Conservation (phyloP, 257 asterid genomes). For the Solanum piurae region DNA sequence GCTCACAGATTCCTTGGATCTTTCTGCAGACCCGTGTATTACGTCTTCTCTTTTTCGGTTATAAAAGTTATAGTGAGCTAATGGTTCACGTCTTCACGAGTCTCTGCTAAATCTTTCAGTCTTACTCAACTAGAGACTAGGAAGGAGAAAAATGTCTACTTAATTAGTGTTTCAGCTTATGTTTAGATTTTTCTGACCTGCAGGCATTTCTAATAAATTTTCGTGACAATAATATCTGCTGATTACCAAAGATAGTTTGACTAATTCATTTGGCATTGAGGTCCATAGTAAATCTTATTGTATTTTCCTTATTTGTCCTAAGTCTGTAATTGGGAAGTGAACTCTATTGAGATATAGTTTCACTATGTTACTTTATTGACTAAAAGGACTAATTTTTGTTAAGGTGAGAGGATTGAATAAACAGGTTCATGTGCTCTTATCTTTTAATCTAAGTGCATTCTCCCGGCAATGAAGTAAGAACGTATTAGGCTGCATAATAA, state of each 20-base stretch:
- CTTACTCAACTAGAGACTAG: background rate
- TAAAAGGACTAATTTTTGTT: background rate
- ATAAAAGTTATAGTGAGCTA: background rate
- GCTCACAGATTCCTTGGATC: background rate
- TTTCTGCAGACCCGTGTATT: background rate
- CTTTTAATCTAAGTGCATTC: background rate
- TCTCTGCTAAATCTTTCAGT: background rate
- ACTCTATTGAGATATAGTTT: background rate
- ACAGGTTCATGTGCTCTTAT: background rate
- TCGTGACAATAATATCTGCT: background rate
- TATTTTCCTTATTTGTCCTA: background rate
- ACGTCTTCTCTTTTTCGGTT: background rate
- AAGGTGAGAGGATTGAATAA: background rate
- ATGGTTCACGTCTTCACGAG: background rate
- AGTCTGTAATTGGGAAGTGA: background rate
- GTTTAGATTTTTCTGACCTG: background rate
- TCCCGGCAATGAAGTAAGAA: background rate
- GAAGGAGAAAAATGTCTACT: background rate
- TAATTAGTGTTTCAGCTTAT: background rate
- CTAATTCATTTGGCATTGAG: background rate
- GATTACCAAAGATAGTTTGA: background rate
- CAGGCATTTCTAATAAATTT: background rate
- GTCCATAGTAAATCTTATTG: background rate
- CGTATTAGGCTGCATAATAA: background rate
- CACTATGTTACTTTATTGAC: background rate